Conservation (phyloP, 2,329 filamentous ascomycete species). For the Aspergillus eucalypticola region DNA sequence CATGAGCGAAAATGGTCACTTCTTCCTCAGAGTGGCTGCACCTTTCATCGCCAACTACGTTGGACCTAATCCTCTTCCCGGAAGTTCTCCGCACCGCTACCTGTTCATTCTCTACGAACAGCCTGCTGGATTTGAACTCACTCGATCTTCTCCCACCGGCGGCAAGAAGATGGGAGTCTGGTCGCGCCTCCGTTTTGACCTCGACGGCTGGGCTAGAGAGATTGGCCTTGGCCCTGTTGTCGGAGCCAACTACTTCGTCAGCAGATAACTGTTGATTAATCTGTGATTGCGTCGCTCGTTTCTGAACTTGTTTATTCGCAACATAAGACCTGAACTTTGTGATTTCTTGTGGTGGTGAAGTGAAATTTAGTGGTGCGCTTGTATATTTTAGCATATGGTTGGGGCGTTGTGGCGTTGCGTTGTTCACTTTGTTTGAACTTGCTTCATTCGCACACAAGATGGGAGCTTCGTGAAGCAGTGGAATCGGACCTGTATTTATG, state of each 20-base stretch:
- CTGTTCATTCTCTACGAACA: slow-evolving; percentile 53
- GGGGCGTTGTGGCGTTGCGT: too few relatives aligned
- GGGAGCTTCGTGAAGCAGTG: too few relatives aligned
- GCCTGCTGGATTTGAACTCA: slow-evolving; percentile 41
- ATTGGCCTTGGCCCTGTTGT: slow-evolving; percentile 34
- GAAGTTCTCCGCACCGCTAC: slow-evolving; percentile 52
- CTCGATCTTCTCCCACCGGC: slow-evolving; percentile 36
- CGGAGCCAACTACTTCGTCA: slow-evolving; percentile 43
- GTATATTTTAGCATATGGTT: too few relatives aligned
- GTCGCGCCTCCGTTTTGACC: slow-evolving; percentile 46
- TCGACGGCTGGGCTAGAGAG: slow-evolving; percentile 44
- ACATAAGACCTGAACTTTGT: too few relatives aligned
- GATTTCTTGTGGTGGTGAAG: too few relatives aligned
- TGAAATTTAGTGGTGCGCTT: too few relatives aligned
- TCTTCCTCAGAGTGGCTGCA: not conserved
- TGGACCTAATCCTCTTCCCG: slow-evolving; percentile 50
- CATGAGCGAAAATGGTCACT: not conserved
- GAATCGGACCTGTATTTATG: too few relatives aligned
- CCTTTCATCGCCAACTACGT: slow-evolving; percentile 42
- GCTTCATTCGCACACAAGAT: too few relatives aligned
- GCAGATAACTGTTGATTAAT: slow-evolving; percentile 17
- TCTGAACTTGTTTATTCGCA: too few relatives aligned
- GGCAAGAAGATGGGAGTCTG: slow-evolving; percentile 37
- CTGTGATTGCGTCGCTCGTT: not conserved
- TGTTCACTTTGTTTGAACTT: too few relatives aligned